These are phyloP conservation scores for Russula earlei DNA, from an alignment of 768 basidiomycete genomes.

Conservation along the genomic window DNA sequence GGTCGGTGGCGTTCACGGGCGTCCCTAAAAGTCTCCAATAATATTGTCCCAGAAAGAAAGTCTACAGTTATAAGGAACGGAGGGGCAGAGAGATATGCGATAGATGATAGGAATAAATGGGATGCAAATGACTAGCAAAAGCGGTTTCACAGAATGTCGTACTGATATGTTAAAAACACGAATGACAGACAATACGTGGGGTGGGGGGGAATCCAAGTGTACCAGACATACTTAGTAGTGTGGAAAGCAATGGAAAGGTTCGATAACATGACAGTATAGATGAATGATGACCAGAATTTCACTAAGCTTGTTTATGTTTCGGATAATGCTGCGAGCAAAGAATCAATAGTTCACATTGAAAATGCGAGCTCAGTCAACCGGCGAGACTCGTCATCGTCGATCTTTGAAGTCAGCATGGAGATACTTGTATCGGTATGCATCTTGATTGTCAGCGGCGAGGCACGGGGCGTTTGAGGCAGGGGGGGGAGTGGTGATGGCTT, in stretches of 20 bases:
- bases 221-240: neutral
- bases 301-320: no score
- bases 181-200: neutral
- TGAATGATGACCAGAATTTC: no score
- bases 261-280: neutral
- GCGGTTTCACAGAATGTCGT: neutral
- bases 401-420: conserved; percentile 38
- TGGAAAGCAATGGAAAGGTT: neutral
- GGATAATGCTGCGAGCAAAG: no score
- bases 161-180: neutral
- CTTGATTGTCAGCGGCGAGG: conserved; percentile 44
- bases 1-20: no score
- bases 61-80: neutral
- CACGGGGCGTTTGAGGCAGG: no score
- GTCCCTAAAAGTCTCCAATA: neutral
- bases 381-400: conserved; percentile 60
- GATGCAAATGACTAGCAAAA: neutral
- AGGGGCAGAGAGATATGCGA: neutral
- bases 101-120: neutral
- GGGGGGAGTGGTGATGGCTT: conserved; percentile 21
- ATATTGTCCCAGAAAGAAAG: neutral
- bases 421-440: conserved; percentile 55
- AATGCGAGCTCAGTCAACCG: conserved; percentile 68
- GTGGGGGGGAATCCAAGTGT: neutral
- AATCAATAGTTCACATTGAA: conserved; percentile 22